Evolutionary conservation across 306 rosid genomes (phyloP).

Genomic region (Vicia sativa): DNA sequence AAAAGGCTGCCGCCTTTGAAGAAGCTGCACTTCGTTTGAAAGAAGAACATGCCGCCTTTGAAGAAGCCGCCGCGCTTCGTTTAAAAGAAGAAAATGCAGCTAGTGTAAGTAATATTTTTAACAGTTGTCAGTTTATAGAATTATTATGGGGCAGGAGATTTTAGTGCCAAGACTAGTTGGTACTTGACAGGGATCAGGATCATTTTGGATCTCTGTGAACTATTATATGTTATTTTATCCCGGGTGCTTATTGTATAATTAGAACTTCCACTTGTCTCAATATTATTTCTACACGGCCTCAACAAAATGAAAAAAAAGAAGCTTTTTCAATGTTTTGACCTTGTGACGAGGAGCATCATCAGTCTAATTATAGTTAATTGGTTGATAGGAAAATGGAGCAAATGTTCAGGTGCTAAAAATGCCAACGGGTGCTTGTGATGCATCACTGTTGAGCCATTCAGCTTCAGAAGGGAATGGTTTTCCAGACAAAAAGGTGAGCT

Average conservation of each 20-base stretch:
- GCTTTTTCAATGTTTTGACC: constrained; percentile 28
- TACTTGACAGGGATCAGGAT: constrained; percentile 22
- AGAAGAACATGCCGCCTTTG: constrained; percentile 40
- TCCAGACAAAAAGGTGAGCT: constrained; percentile 55
- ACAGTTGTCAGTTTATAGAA: constrained; percentile 9
- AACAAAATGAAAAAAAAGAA: neutral
- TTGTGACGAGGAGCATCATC: constrained; percentile 14
- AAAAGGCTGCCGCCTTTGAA: constrained; percentile 71
- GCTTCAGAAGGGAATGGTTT: constrained; percentile 54
- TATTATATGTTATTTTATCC: constrained; percentile 9
- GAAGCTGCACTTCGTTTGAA: constrained; percentile 65
- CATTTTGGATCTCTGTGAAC: constrained; percentile 26
- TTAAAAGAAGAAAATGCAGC: constrained; percentile 56
- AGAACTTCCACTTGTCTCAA: neutral
- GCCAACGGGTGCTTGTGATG: constrained; percentile 62
- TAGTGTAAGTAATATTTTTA: constrained; percentile 55
- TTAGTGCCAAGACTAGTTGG: constrained; percentile 13
- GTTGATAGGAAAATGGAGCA: constrained; percentile 57
- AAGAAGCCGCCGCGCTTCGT: constrained; percentile 50
- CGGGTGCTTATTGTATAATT: constrained; percentile 19
- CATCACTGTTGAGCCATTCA: constrained; percentile 52
- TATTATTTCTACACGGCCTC: neutral
- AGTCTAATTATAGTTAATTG: constrained; percentile 38
- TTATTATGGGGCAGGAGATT: constrained; percentile 15
- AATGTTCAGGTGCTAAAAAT: constrained; percentile 58